A percentile compares a stretch with the other conserved stretches of the same genome.
Evolutionary conservation across 2,329 filamentous ascomycete genomes (phyloP).

Genomic region (Diplocarpon mali): DNA sequence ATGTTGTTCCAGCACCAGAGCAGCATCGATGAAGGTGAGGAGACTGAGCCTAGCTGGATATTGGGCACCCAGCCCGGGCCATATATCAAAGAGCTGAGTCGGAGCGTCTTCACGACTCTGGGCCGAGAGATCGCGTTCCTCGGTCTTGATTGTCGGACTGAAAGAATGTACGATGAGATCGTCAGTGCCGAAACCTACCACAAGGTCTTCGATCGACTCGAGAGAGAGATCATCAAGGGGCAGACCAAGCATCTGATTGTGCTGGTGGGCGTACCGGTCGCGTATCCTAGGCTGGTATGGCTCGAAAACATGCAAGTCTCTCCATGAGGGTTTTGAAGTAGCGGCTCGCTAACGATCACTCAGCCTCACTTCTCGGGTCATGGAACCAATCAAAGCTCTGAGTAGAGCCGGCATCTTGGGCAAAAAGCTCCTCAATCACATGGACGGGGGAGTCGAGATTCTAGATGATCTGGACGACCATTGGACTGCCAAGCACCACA

Average conservation of each 20-base stretch:
- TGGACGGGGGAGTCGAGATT: slow-evolving; percentile 86
- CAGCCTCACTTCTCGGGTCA: slow-evolving; percentile 69
- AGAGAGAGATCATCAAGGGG: slow-evolving; percentile 70
- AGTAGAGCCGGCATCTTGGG: slow-evolving; percentile 74
- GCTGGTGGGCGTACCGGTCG: slow-evolving; percentile 71
- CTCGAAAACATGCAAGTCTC: slow-evolving; percentile 53
- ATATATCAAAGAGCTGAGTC: slow-evolving; percentile 78
- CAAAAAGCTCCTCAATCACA: slow-evolving; percentile 67
- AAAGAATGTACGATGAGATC: slow-evolving; percentile 75
- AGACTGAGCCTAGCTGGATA: slow-evolving; percentile 83
- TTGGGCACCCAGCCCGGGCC: slow-evolving; percentile 71
- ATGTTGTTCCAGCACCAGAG: slow-evolving; percentile 98
- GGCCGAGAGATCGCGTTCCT: slow-evolving; percentile 72
- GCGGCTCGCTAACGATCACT: slow-evolving; percentile 26
- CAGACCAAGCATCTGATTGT: slow-evolving; percentile 86
- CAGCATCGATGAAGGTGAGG: slow-evolving; percentile 66
- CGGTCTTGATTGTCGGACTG: slow-evolving; percentile 83
- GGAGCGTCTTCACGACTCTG: slow-evolving; percentile 75
- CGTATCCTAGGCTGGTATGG: slow-evolving; percentile 69
- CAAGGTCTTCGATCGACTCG: slow-evolving; percentile 74
- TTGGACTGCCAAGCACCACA: slow-evolving; percentile 94
- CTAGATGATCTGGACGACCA: slow-evolving; percentile 90
- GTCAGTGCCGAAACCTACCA: slow-evolving; percentile 74
- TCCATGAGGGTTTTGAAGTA: background rate
- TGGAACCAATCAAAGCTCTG: slow-evolving; percentile 83